Percentiles rank a stretch among this genome's conserved stretches.
These are phyloP conservation scores for Penicillium mononematosum DNA, from an alignment of 495 filamentous ascomycete genomes.

Conservation along the genomic window DNA sequence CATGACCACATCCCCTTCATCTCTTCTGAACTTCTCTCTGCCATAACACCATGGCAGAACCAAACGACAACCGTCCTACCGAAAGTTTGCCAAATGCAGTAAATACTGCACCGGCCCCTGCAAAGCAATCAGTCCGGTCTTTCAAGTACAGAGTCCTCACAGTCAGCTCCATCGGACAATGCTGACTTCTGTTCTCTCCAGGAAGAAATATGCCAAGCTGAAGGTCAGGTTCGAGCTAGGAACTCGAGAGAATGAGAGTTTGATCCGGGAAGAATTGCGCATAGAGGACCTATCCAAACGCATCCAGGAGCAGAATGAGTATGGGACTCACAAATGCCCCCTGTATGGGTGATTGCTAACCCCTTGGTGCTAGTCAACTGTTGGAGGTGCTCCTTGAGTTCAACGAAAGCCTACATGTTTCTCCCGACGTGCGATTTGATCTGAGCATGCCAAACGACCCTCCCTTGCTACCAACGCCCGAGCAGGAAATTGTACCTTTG, in stretches of 20 bases:
- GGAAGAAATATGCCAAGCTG: constrained; percentile 96
- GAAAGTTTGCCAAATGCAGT: constrained; percentile 38
- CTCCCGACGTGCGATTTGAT: constrained; percentile 69
- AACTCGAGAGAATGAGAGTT: constrained; percentile 73
- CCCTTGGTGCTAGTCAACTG: constrained; percentile 53
- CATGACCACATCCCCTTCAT: constrained; percentile 20
- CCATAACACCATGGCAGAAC: constrained; percentile 33
- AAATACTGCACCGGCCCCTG: constrained; percentile 24
- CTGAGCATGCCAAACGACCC: constrained; percentile 46
- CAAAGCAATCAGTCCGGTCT: constrained; percentile 41
- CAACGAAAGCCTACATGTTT: constrained; percentile 74
- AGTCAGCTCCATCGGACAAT: neutral
- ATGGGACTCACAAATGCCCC: constrained; percentile 16
- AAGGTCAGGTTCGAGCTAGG: constrained; percentile 78
- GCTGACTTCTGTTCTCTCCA: constrained; percentile 46
- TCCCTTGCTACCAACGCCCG: constrained; percentile 37
- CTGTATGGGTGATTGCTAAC: constrained; percentile 20
- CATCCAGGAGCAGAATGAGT: constrained; percentile 87
- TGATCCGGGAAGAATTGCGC: constrained; percentile 75
- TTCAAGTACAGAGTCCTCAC: constrained; percentile 38
- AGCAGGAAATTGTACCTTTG: constrained; percentile 39
- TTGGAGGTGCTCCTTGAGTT: constrained; percentile 85
- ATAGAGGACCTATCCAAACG: constrained; percentile 72
- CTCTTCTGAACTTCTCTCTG: constrained; percentile 6
- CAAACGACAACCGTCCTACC: constrained; percentile 25